phyloP scores from a whole-genome alignment of 257 asterid species.

The Fraxinus excelsior region DNA sequence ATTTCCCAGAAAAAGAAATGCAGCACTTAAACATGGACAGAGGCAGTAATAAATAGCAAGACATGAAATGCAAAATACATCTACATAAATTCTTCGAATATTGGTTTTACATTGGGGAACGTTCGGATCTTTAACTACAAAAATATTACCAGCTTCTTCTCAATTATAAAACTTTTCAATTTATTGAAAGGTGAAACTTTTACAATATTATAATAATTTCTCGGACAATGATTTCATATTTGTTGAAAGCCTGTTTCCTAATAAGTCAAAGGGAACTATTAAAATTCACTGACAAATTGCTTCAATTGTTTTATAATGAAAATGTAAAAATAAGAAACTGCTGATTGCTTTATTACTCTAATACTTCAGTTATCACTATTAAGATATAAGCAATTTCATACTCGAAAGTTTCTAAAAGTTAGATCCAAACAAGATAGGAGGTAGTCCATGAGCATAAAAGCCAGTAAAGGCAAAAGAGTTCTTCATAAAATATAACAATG shows the following conservation, averaged over 20 bases:
- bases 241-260: neutral
- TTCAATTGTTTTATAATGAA: constrained; percentile 4
- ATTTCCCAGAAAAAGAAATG: neutral
- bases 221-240: neutral
- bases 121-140: neutral
- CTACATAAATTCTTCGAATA: neutral
- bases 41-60: no score
- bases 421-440: constrained; percentile 32
- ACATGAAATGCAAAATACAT: no score
- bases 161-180: neutral
- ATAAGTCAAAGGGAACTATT: neutral
- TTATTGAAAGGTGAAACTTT: neutral
- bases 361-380: constrained; percentile 18
- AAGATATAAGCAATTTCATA: neutral
- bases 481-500: constrained; percentile 22
- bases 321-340: constrained; percentile 1
- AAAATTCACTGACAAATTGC: neutral
- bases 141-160: neutral
- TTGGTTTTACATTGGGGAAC: neutral
- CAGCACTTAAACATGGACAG: no score
- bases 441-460: constrained; percentile 31
- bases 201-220: neutral
- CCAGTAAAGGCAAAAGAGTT: constrained; percentile 24
- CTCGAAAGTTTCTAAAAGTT: constrained; percentile 27
- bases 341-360: constrained; percentile 8